Base-by-base conservation (phyloP, 2,329 filamentous ascomycete species). In the Emericellopsis atlantica region DNA sequence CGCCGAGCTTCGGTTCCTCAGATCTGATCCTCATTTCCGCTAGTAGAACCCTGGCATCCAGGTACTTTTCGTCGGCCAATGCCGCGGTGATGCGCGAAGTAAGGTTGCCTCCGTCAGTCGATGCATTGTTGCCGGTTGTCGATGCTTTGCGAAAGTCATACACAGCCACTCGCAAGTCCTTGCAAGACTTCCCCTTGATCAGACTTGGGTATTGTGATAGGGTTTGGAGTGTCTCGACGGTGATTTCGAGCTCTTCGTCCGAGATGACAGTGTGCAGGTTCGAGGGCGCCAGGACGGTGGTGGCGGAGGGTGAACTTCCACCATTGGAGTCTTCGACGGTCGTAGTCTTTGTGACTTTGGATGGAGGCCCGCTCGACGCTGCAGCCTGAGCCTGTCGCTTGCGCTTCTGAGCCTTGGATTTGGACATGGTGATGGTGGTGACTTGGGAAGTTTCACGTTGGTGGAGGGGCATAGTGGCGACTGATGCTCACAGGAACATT, bases 101-200 rank as follows among this genome's bases (percentile, higher is more conserved):
- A 40, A 84, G 68, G 50, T 79, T 84, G 38, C 69, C 69, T 44
- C 71, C 72, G 45, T 66, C 70, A 65, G 45, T 36, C 7, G 36
- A 21, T 36, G 21, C 24, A 36, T 22, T 43, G 36, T 77, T 59
- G 5, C 80, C 80, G 0, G 76, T 83, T 0, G 76, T 81, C 48
- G 78, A 83, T 14, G 79, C 75, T 54, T 82, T 74, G 2, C 78
- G 72, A 44, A 85, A 84, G 16, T 78, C 74, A 50, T 81, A 82
- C 7, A 82, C 79, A 5, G 79, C 79, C 4, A 71, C 73, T 16
- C 81, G 67, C 3, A 84, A 60, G 37, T 80, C 76, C 50, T 75
- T 80, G 60, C 80, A 84, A 21, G 66, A 68, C 51, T 81, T 83
- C 0, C 76, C 75, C 56, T 84, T 84, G 54, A 81, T 82, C 18